These are phyloP conservation scores for Cetradonia linearis DNA, from an alignment of 495 filamentous ascomycete species.

Conservation along the genomic window DNA sequence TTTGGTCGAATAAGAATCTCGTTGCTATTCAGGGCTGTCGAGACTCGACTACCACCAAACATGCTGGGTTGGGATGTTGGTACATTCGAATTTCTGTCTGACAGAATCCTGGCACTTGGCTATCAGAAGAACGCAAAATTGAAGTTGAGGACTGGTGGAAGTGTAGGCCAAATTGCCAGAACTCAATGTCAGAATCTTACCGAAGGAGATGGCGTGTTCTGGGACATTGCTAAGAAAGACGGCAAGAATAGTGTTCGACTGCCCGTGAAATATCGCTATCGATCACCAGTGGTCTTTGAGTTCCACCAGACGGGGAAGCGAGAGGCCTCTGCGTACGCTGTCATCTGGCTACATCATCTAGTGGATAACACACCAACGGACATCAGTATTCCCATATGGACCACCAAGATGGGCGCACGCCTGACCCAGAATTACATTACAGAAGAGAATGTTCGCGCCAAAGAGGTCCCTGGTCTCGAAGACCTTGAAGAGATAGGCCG, in stretches of 20 bases:
- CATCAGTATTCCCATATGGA: constrained; percentile 81
- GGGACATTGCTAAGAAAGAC: constrained; percentile 51
- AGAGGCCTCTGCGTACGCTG: constrained; percentile 59
- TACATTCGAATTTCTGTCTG: constrained; percentile 73
- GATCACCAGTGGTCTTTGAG: constrained; percentile 80
- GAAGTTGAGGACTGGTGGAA: constrained; percentile 75
- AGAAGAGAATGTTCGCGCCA: constrained; percentile 49
- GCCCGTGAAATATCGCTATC: constrained; percentile 81
- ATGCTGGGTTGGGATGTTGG: constrained; percentile 90
- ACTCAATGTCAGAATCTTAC: constrained; percentile 43
- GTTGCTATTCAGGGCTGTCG: constrained; percentile 74
- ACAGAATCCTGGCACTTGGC: constrained; percentile 49
- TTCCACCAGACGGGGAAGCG: constrained; percentile 62
- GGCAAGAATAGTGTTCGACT: constrained; percentile 54
- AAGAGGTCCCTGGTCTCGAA: constrained; percentile 51
- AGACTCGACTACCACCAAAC: constrained; percentile 66
- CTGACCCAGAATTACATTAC: constrained; percentile 89
- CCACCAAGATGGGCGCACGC: constrained; percentile 57
- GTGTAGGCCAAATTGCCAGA: constrained; percentile 56
- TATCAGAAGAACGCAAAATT: constrained; percentile 56
- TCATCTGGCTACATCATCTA: constrained; percentile 77
- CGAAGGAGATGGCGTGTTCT: constrained; percentile 54
- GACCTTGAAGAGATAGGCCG: constrained; percentile 72
- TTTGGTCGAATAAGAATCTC: constrained; percentile 88
- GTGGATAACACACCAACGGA: constrained; percentile 64